Evolutionary conservation across 2,329 filamentous ascomycete species (phyloP).

Genomic region (Cladosporium sphaerospermum): DNA sequence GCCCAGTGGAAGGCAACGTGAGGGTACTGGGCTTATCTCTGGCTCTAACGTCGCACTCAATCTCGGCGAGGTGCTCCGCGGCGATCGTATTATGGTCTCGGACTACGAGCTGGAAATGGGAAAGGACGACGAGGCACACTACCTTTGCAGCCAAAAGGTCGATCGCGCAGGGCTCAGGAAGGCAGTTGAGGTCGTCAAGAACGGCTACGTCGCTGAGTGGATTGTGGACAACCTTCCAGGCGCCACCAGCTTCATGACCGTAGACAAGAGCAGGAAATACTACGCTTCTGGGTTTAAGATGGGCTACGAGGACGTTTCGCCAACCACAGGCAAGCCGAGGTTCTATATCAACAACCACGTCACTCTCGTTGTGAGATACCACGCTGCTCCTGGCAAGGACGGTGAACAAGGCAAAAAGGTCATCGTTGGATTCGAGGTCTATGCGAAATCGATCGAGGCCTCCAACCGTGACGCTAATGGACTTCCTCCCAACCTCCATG

Average conservation of each 20-base stretch:
- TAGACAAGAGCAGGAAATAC: constrained; percentile 78
- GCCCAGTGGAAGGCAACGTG: constrained; percentile 60
- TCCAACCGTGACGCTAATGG: constrained; percentile 56
- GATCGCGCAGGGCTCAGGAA: constrained; percentile 58
- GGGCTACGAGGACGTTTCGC: constrained; percentile 64
- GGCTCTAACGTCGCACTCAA: constrained; percentile 76
- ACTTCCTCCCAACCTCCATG: constrained; percentile 61
- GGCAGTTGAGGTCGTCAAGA: constrained; percentile 64
- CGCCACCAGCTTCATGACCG: constrained; percentile 80
- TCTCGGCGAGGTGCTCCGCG: constrained; percentile 78
- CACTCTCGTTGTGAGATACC: constrained; percentile 75
- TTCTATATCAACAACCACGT: constrained; percentile 85
- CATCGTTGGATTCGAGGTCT: constrained; percentile 84
- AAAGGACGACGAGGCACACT: constrained; percentile 64
- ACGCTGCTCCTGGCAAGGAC: constrained; percentile 61
- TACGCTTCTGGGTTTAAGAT: constrained; percentile 88
- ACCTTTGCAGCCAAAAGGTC: constrained; percentile 65
- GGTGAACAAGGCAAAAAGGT: constrained; percentile 69
- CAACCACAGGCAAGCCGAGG: constrained; percentile 52
- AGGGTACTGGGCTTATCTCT: constrained; percentile 63
- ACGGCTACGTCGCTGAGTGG: constrained; percentile 86
- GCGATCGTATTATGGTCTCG: constrained; percentile 77
- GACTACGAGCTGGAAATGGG: constrained; percentile 77
- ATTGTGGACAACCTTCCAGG: constrained; percentile 88
- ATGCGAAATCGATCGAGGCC: constrained; percentile 72